These are phyloP conservation scores for Arthroderma sp. DNA, from an alignment of 2,329 filamentous ascomycete genomes.

Conservation along the genomic window DNA sequence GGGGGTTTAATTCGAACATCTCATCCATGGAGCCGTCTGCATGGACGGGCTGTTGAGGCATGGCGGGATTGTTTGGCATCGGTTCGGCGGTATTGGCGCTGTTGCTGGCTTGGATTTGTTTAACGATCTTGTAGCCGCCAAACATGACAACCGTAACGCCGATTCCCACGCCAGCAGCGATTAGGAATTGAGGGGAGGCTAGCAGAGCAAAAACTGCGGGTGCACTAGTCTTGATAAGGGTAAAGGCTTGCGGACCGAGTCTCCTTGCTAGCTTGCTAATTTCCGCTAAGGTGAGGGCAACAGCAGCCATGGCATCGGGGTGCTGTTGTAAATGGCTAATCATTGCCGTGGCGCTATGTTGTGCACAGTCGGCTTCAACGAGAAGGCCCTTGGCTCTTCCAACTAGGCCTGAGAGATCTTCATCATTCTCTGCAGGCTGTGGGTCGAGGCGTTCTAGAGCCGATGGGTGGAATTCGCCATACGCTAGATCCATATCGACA, in stretches of 20 bases:
- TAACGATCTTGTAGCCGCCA: conserved; percentile 94
- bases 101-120: conserved; percentile 50
- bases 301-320: conserved; percentile 84
- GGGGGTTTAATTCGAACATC: conserved; percentile 39
- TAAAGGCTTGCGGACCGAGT: conserved; percentile 68
- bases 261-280: conserved; percentile 71
- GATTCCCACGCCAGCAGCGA: conserved; percentile 75
- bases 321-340: conserved; percentile 70
- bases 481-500: conserved; percentile 85
- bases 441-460: conserved; percentile 34
- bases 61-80: neutral
- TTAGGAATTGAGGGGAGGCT: conserved; percentile 83
- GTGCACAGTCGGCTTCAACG: conserved; percentile 77
- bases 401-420: conserved; percentile 56
- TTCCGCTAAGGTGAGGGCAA: conserved; percentile 83
- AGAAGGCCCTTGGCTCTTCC: conserved; percentile 62
- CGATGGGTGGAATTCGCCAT: conserved; percentile 66
- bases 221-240: conserved; percentile 62
- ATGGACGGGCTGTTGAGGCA: conserved; percentile 6
- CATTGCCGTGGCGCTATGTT: conserved; percentile 68
- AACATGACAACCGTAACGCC: conserved; percentile 94
- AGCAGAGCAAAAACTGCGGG: conserved; percentile 79
- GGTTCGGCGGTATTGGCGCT: conserved; percentile 8
- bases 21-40: conserved; percentile 4
- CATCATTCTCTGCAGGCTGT: conserved; percentile 28